A percentile compares a stretch with the other conserved stretches of the same genome.
Conservation (phyloP, 345 rosid genomes). For the Erodium maritimum region DNA sequence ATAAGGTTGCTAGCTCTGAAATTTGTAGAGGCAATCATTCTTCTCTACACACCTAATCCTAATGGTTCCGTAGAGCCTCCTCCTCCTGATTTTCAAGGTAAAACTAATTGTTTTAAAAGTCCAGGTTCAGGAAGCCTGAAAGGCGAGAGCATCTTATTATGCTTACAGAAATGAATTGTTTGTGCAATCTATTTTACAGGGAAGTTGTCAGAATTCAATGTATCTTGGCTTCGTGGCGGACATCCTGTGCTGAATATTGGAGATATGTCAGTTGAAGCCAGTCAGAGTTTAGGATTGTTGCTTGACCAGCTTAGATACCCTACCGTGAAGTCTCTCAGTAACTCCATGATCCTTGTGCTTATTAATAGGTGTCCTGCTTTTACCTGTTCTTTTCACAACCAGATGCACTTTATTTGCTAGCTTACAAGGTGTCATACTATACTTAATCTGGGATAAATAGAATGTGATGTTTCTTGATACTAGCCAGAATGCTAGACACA, state of each 20-base stretch:
- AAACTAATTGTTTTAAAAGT: slow-evolving; percentile 9
- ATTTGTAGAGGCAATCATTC: slow-evolving; percentile 81
- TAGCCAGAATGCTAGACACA: not conserved
- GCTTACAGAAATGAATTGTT: slow-evolving; percentile 9
- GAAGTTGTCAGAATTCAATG: slow-evolving; percentile 45
- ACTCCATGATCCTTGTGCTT: slow-evolving; percentile 54
- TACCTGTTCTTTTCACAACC: slow-evolving; percentile 3
- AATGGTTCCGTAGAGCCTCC: slow-evolving; percentile 47
- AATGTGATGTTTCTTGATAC: not conserved
- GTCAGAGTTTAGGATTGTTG: slow-evolving; percentile 61
- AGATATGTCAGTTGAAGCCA: slow-evolving; percentile 85
- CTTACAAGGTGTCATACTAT: not conserved
- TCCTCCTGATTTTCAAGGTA: slow-evolving; percentile 42
- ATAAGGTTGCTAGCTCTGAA: slow-evolving; percentile 63
- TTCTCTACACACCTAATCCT: slow-evolving; percentile 82
- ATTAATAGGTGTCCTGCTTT: slow-evolving; percentile 42
- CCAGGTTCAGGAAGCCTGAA: not conserved
- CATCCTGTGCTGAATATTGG: slow-evolving; percentile 80
- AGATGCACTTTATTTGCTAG: not conserved
- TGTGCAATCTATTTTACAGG: slow-evolving; percentile 35
- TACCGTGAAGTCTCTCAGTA: slow-evolving; percentile 60
- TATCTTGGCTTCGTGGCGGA: slow-evolving; percentile 77
- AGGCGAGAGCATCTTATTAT: not conserved
- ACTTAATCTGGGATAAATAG: not conserved
- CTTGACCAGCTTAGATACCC: slow-evolving; percentile 94